A percentile compares a stretch with the other conserved stretches of the same genome.
Conservation (phyloP, 768 basidiomycete species). For the Lentinula sp. region DNA sequence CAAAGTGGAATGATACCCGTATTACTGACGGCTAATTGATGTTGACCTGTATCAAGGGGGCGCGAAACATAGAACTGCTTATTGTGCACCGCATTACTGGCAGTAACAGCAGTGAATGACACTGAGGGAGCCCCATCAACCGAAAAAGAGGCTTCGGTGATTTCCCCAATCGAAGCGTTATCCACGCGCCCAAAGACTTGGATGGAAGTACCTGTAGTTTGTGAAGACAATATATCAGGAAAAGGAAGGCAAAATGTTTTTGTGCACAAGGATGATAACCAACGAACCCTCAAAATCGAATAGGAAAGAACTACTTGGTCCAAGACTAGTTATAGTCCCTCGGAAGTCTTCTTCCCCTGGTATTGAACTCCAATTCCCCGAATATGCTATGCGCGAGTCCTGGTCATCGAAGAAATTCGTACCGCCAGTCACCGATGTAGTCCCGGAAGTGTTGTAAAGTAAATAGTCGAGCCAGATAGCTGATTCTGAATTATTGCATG, state of each 20-base stretch:
- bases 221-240: neutral
- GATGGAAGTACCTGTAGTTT: slow-evolving; percentile 12
- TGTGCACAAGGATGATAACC: neutral
- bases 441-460: slow-evolving; percentile 14
- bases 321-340: slow-evolving; percentile 11
- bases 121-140: slow-evolving; percentile 14
- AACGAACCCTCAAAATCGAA: slow-evolving; percentile 13
- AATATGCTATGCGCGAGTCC: slow-evolving; percentile 11
- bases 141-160: slow-evolving; percentile 14
- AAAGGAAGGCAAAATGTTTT: neutral
- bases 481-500: slow-evolving; percentile 10
- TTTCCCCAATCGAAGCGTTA: slow-evolving; percentile 10
- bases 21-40: slow-evolving; percentile 13
- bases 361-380: slow-evolving; percentile 12
- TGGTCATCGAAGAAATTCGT: slow-evolving; percentile 16
- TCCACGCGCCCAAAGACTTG: slow-evolving; percentile 15
- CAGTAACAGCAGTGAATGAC: slow-evolving; percentile 12
- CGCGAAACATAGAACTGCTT: slow-evolving; percentile 14
- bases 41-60: slow-evolving; percentile 11
- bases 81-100: slow-evolving; percentile 12
- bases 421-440: slow-evolving; percentile 9
- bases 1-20: slow-evolving; percentile 8
- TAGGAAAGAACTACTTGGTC: slow-evolving; percentile 11
- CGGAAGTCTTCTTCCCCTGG: slow-evolving; percentile 12
- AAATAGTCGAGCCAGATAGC: slow-evolving; percentile 18